phyloP scores from a whole-genome alignment of 306 rosid species.

The Canavalia ensiformis region DNA sequence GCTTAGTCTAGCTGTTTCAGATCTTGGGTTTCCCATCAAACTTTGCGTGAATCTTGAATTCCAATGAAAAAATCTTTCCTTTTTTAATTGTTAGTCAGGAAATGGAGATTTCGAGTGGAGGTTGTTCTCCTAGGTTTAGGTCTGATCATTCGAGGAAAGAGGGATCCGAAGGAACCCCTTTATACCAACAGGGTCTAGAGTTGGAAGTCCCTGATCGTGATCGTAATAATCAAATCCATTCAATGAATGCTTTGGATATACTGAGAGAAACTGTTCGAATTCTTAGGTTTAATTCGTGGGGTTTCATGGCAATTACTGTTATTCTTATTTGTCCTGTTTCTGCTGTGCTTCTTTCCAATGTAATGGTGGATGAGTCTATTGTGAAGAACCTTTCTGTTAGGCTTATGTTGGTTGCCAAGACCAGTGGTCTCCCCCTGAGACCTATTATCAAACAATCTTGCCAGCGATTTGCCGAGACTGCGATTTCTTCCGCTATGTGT shows the following conservation, averaged over 20 bases:
- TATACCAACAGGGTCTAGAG: constrained; percentile 48
- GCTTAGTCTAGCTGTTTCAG: constrained; percentile 46
- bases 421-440: constrained; percentile 88
- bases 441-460: constrained; percentile 85
- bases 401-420: constrained; percentile 75
- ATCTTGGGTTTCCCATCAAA: constrained; percentile 44
- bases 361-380: constrained; percentile 69
- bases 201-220: constrained; percentile 53
- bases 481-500: constrained; percentile 66
- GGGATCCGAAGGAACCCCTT: constrained; percentile 62
- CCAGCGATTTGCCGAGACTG: constrained; percentile 75
- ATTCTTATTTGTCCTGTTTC: constrained; percentile 86
- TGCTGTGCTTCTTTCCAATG: constrained; percentile 77
- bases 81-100: background rate
- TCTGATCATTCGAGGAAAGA: constrained; percentile 63
- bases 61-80: constrained; percentile 38
- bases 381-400: constrained; percentile 73
- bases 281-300: constrained; percentile 82
- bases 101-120: constrained; percentile 69
- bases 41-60: constrained; percentile 27
- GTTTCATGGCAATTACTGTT: constrained; percentile 70
- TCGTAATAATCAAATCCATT: constrained; percentile 49
- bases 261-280: constrained; percentile 84
- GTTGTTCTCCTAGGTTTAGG: constrained; percentile 66
- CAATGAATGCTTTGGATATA: constrained; percentile 94